A percentile compares a stretch with the other conserved stretches of the same genome.
Evolutionary conservation across 2,329 filamentous ascomycete species (phyloP).

Genomic region (Bipolaris zeicola): DNA sequence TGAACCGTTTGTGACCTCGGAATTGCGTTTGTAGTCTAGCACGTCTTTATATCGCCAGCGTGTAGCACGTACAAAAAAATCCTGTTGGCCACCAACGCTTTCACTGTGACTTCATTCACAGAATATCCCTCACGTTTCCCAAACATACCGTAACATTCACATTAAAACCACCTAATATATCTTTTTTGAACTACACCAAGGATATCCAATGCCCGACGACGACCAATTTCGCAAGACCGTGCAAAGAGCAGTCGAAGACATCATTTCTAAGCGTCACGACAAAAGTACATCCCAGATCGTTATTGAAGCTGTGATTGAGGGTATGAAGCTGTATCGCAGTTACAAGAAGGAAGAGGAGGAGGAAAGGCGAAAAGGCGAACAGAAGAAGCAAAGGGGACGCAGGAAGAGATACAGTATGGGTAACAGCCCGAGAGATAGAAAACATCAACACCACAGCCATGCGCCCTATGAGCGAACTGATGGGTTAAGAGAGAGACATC

Average conservation of each 20-base stretch:
- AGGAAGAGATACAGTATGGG: not conserved
- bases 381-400: not conserved
- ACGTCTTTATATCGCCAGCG: constrained; percentile 3
- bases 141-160: not conserved
- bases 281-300: constrained; percentile 21
- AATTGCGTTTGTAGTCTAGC: not conserved
- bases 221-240: constrained; percentile 21
- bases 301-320: constrained; percentile 29
- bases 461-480: not conserved
- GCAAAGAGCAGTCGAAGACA: constrained; percentile 20
- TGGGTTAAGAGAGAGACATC: not conserved
- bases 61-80: not conserved
- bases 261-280: constrained; percentile 14
- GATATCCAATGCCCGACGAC: constrained; percentile 12
- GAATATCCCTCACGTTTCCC: not conserved
- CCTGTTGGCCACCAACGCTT: not conserved
- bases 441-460: not conserved
- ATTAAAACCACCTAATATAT: not conserved
- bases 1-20: not conserved
- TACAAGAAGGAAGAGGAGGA: constrained; percentile 16
- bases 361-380: constrained; percentile 5
- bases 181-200: not conserved
- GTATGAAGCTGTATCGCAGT: constrained; percentile 23
- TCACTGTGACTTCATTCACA: not conserved
- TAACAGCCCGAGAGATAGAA: not conserved